Percentiles rank a stretch among this genome's conserved stretches.
phyloP scores from a whole-genome alignment of 2,329 filamentous ascomycete species.

The Beauveria caledonica region DNA sequence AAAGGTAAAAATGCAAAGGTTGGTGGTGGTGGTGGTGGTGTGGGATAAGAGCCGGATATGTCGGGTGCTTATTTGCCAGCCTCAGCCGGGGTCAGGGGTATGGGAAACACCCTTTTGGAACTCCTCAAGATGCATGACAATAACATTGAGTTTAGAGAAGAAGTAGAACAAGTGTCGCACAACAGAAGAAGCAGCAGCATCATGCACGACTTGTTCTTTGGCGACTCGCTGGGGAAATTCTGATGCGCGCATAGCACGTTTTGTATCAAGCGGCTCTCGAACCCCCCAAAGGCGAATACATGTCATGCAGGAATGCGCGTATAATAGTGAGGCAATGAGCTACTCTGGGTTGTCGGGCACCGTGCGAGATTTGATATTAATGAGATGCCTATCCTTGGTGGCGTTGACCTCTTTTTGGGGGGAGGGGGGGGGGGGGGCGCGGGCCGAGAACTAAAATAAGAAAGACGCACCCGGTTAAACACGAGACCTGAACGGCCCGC shows the following conservation, averaged over 20 bases:
- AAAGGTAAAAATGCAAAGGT: background rate
- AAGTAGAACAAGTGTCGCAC: no score
- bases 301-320: background rate
- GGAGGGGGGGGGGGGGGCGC: no score
- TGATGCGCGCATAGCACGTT: background rate
- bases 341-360: no score
- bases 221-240: background rate
- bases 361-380: no score
- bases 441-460: no score
- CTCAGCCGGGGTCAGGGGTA: no score
- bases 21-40: background rate
- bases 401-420: background rate
- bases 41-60: background rate
- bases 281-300: background rate
- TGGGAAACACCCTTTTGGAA: background rate
- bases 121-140: no score
- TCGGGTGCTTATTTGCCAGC: background rate
- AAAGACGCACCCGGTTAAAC: no score
- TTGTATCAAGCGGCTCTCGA: background rate
- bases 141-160: no score
- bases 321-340: background rate
- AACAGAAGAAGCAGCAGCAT: background rate
- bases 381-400: no score
- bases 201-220: background rate
- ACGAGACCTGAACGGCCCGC: no score